Evolutionary conservation across 768 basidiomycete genomes (phyloP).

Genomic region (Phanerochaete sordida): DNA sequence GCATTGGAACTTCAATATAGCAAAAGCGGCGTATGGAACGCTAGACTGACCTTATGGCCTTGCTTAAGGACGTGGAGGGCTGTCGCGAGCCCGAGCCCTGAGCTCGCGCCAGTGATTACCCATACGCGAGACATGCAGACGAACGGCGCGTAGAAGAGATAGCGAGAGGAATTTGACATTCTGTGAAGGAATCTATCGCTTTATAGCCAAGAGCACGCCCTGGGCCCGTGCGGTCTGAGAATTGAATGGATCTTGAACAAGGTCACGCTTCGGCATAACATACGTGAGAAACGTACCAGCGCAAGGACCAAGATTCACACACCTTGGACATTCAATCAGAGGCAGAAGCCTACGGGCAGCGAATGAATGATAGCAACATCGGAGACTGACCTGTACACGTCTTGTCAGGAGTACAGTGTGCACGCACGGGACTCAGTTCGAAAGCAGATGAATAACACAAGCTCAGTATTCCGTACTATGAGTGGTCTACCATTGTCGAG

Average conservation of each 20-base stretch:
- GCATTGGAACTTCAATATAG: neutral
- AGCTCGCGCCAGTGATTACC: constrained; percentile 27
- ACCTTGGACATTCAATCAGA: too few species aligned
- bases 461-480: neutral
- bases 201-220: too few species aligned
- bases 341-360: too few species aligned
- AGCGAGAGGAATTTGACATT: neutral
- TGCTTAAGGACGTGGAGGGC: constrained; percentile 22
- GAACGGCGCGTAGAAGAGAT: neutral
- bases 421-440: too few species aligned
- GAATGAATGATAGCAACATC: too few species aligned
- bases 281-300: too few species aligned
- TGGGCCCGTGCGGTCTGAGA: too few species aligned
- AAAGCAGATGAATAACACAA: neutral
- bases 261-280: too few species aligned
- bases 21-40: neutral
- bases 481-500: constrained; percentile 29
- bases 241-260: too few species aligned
- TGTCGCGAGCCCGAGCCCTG: constrained; percentile 25
- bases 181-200: neutral
- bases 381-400: too few species aligned
- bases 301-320: too few species aligned
- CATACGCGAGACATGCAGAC: constrained; percentile 13
- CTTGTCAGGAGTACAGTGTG: too few species aligned
- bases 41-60: constrained; percentile 20